These are phyloP conservation scores for Globisporangium mamillatum DNA, from an alignment of 352 stramenopile species.

Conservation along the genomic window DNA sequence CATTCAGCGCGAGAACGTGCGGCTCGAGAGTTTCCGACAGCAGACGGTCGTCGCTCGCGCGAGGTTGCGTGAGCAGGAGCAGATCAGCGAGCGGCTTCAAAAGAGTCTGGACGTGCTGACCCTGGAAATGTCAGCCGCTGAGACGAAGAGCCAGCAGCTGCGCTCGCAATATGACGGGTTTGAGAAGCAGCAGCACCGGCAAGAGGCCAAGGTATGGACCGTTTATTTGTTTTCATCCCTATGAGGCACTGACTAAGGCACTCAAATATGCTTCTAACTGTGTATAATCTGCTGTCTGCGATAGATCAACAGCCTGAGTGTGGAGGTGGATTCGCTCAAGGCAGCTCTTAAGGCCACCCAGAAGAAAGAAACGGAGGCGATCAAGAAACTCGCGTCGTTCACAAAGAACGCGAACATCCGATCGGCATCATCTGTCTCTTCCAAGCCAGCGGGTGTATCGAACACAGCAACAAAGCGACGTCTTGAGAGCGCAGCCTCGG, in stretches of 20 bases:
- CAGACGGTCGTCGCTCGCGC: slow-evolving; percentile 27
- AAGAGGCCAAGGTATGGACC: slow-evolving; percentile 43
- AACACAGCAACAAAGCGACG: slow-evolving; percentile 7
- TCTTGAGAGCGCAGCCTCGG: slow-evolving; percentile 2
- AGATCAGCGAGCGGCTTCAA: slow-evolving; percentile 23
- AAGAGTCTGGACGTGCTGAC: slow-evolving; percentile 32
- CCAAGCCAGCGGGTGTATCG: not conserved
- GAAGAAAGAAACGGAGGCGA: slow-evolving; percentile 48
- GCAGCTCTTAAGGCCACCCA: slow-evolving; percentile 20
- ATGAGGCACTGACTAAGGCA: not conserved
- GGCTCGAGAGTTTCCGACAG: slow-evolving; percentile 37
- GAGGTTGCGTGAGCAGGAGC: slow-evolving; percentile 34
- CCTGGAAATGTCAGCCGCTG: slow-evolving; percentile 21
- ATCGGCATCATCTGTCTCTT: not conserved
- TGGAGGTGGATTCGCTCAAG: slow-evolving; percentile 46
- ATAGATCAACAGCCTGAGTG: slow-evolving; percentile 50
- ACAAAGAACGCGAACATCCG: slow-evolving; percentile 22
- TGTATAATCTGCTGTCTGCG: not conserved
- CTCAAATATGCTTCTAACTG: not conserved
- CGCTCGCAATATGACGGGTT: slow-evolving; percentile 20
- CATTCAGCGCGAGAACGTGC: slow-evolving; percentile 23
- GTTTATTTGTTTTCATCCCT: not conserved
- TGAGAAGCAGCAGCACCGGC: slow-evolving; percentile 39
- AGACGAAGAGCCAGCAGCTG: slow-evolving; percentile 39
- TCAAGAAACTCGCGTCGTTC: slow-evolving; percentile 31